phyloP scores from a whole-genome alignment of 352 stramenopile species.

The Phytophthora aleatoria region DNA sequence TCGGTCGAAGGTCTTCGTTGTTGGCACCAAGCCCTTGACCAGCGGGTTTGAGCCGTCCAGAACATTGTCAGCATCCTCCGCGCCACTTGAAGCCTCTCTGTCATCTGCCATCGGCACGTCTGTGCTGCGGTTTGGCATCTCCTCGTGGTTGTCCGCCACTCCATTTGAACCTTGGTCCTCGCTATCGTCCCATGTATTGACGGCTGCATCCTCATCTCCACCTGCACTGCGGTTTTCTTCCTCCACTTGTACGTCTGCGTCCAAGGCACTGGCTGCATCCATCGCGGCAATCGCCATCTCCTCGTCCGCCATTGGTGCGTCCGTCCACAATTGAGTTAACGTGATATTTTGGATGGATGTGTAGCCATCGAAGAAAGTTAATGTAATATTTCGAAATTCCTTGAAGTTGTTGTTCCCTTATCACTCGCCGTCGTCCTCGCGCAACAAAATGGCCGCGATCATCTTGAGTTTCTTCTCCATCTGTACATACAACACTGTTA shows the following conservation, averaged over 20 bases:
- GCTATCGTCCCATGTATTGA: conserved; percentile 2
- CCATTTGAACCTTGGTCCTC: conserved; percentile 4
- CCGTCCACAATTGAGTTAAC: background rate
- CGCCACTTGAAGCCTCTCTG: background rate
- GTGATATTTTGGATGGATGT: conserved; percentile 13
- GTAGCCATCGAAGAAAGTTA: conserved; percentile 5
- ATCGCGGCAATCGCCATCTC: conserved; percentile 1
- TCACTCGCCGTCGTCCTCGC: conserved; percentile 36
- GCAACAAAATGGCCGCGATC: conserved; percentile 50
- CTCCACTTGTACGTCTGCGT: conserved; percentile 3
- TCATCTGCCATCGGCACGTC: background rate
- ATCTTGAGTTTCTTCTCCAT: conserved; percentile 64
- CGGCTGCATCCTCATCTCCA: background rate
- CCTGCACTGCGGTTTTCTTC: background rate
- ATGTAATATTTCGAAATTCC: conserved; percentile 18
- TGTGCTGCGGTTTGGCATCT: conserved; percentile 1
- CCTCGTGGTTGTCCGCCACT: background rate
- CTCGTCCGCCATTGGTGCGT: conserved; percentile 24
- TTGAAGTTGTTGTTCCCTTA: conserved; percentile 23
- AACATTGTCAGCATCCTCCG: background rate
- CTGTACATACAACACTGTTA: conserved; percentile 21
- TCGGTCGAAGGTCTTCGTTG: conserved; percentile 38
- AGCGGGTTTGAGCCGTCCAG: conserved; percentile 27
- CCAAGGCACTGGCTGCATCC: background rate
- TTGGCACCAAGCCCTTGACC: conserved; percentile 26